Evolutionary conservation across 768 basidiomycete species (phyloP).

Genomic region (Suillus placidus): DNA sequence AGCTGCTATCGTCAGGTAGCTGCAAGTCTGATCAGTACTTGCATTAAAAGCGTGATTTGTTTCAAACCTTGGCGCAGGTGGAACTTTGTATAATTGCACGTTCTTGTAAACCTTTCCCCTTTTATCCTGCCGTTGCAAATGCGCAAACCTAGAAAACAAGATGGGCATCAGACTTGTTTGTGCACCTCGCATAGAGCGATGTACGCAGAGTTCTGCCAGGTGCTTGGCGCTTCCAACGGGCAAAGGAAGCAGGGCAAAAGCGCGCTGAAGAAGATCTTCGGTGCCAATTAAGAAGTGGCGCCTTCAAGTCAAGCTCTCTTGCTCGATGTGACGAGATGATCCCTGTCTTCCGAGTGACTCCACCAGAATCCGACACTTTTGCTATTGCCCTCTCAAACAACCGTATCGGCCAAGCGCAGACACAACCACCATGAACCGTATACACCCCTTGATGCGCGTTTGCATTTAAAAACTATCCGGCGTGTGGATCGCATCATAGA

Average conservation of each 20-base stretch:
- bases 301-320: background rate
- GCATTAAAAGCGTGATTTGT: background rate
- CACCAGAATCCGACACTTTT: background rate
- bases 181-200: constrained; percentile 18
- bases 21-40: constrained; percentile 18
- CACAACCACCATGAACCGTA: background rate
- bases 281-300: background rate
- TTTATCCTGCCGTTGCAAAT: constrained; percentile 29
- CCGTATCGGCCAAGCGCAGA: background rate
- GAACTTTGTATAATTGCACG: constrained; percentile 34
- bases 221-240: constrained; percentile 5
- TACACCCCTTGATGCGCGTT: background rate
- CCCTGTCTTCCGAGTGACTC: background rate
- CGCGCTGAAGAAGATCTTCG: constrained; percentile 7
- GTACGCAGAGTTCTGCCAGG: constrained; percentile 40
- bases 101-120: constrained; percentile 41
- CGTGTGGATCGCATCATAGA: background rate
- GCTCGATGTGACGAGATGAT: background rate
- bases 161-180: background rate
- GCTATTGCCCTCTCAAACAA: background rate
- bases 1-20: constrained; percentile 44
- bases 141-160: constrained; percentile 27
- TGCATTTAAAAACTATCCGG: background rate
- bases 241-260: constrained; percentile 1
- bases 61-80: constrained; percentile 41